phyloP scores from a whole-genome alignment of 148 eudicot genomes.

The Amaranthus hypochondriacus region DNA sequence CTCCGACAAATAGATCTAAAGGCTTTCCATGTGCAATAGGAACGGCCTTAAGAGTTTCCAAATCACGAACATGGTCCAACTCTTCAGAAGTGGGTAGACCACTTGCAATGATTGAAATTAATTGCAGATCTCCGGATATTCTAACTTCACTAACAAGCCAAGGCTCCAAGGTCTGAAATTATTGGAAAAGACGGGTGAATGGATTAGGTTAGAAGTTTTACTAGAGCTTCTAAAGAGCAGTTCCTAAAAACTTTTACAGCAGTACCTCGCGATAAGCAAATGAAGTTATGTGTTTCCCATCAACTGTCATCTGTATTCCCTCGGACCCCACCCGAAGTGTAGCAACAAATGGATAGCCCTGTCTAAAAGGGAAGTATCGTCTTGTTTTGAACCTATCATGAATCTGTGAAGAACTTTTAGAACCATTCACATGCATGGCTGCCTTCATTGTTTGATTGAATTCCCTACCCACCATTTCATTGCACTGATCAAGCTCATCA shows the following conservation, averaged over 20 bases:
- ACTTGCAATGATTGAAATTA: conserved; percentile 78
- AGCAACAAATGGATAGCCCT: conserved; percentile 84
- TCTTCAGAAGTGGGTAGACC: conserved; percentile 95
- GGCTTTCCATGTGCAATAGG: conserved; percentile 41
- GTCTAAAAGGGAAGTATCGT: conserved; percentile 83
- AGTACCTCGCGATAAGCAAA: conserved; percentile 86
- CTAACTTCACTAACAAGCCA: conserved; percentile 88
- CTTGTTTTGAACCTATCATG: conserved; percentile 48
- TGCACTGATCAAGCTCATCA: conserved; percentile 88
- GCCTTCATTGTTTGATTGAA: conserved; percentile 34
- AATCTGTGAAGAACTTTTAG: conserved; percentile 32
- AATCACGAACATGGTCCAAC: conserved; percentile 74
- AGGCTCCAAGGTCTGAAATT: conserved; percentile 77
- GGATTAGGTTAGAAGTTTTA: background rate
- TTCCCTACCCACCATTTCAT: conserved; percentile 68
- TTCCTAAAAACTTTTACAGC: conserved; percentile 10
- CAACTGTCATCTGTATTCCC: conserved; percentile 97
- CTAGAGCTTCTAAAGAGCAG: background rate
- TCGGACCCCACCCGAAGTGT: conserved; percentile 87
- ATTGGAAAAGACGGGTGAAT: conserved; percentile 12
- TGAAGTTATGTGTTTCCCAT: conserved; percentile 88
- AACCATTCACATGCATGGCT: conserved; percentile 32
- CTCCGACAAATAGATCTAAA: conserved; percentile 73
- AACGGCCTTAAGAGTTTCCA: conserved; percentile 71
- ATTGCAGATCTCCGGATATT: conserved; percentile 76